Percentiles rank a stretch among this genome's conserved stretches.
phyloP scores from a whole-genome alignment of 2,329 filamentous ascomycete species.

The Magnaporthiopsis poae region DNA sequence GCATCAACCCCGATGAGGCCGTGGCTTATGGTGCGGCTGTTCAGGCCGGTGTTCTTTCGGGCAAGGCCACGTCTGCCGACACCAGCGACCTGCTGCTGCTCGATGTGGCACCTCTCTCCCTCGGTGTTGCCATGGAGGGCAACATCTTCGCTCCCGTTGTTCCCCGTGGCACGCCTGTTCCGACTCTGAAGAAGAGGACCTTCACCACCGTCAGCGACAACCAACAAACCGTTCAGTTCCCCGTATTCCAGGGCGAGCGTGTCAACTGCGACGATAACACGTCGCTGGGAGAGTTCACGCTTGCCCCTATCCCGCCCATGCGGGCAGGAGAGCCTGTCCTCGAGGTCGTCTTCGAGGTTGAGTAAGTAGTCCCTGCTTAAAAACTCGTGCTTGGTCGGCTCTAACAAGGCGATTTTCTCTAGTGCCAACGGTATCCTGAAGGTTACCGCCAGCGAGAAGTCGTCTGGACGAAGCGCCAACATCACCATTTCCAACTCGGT shows the following conservation, averaged over 20 bases:
- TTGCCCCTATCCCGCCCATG: conserved; percentile 80
- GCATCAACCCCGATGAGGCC: conserved; percentile 99
- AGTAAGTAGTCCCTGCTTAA: conserved; percentile 27
- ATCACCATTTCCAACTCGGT: conserved; percentile 99
- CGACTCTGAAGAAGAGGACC: conserved; percentile 71
- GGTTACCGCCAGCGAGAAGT: conserved; percentile 98
- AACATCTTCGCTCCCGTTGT: conserved; percentile 97
- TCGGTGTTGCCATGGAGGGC: conserved; percentile 98
- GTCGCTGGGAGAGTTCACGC: conserved; percentile 90
- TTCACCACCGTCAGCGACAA: conserved; percentile 78
- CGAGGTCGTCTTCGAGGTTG: conserved; percentile 97
- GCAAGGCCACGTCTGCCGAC: conserved; percentile 92
- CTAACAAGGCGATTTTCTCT: neutral
- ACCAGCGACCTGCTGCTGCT: conserved; percentile 89
- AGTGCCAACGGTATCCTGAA: conserved; percentile 93
- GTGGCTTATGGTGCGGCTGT: conserved; percentile 98
- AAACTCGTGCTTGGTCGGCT: neutral
- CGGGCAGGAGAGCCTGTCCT: conserved; percentile 91
- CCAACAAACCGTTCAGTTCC: conserved; percentile 81
- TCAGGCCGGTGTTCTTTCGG: conserved; percentile 95
- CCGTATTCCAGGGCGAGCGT: conserved; percentile 90
- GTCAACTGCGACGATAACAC: conserved; percentile 99
- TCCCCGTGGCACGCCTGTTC: conserved; percentile 65
- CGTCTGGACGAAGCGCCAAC: conserved; percentile 93
- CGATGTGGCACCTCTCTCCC: conserved; percentile 89